phyloP scores from a whole-genome alignment of 768 basidiomycete genomes.

The Pholiota molesta region DNA sequence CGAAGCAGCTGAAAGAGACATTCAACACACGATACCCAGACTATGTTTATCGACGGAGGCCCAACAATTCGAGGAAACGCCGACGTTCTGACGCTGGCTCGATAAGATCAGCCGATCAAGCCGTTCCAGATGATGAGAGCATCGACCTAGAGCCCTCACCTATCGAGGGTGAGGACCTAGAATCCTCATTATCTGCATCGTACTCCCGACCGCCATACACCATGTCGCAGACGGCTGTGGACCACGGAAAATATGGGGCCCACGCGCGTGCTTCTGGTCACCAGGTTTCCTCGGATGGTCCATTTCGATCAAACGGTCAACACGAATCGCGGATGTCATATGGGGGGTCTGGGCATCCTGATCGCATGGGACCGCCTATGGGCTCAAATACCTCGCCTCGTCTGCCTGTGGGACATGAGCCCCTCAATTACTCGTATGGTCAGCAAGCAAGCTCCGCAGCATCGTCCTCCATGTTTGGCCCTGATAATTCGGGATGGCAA shows the following conservation, averaged over 20 bases:
- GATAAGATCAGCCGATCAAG: slow-evolving; percentile 31
- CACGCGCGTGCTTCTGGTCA: slow-evolving; percentile 29
- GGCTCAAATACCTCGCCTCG: slow-evolving; percentile 24
- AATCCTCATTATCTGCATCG: slow-evolving; percentile 24
- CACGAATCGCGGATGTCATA: slow-evolving; percentile 29
- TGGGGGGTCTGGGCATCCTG: slow-evolving; percentile 16
- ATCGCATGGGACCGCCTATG: slow-evolving; percentile 21
- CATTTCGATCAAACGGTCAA: slow-evolving; percentile 29
- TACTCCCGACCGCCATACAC: slow-evolving; percentile 32
- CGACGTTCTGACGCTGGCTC: slow-evolving; percentile 40
- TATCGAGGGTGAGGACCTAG: slow-evolving; percentile 37
- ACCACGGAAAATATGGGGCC: slow-evolving; percentile 30
- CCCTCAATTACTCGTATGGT: slow-evolving; percentile 24
- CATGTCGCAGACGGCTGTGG: slow-evolving; percentile 23
- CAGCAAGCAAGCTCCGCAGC: slow-evolving; percentile 16
- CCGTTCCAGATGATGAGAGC: slow-evolving; percentile 33
- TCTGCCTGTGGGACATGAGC: slow-evolving; percentile 14
- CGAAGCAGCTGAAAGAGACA: slow-evolving; percentile 81
- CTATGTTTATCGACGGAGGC: slow-evolving; percentile 86
- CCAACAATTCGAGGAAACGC: slow-evolving; percentile 80
- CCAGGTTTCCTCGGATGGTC: slow-evolving; percentile 24
- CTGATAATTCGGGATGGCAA: slow-evolving; percentile 25
- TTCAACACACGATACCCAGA: slow-evolving; percentile 88
- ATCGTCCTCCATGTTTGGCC: slow-evolving; percentile 23
- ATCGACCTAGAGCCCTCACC: slow-evolving; percentile 42